phyloP scores from a whole-genome alignment of 2,329 filamentous ascomycete genomes.

The Colletotrichum cereale region DNA sequence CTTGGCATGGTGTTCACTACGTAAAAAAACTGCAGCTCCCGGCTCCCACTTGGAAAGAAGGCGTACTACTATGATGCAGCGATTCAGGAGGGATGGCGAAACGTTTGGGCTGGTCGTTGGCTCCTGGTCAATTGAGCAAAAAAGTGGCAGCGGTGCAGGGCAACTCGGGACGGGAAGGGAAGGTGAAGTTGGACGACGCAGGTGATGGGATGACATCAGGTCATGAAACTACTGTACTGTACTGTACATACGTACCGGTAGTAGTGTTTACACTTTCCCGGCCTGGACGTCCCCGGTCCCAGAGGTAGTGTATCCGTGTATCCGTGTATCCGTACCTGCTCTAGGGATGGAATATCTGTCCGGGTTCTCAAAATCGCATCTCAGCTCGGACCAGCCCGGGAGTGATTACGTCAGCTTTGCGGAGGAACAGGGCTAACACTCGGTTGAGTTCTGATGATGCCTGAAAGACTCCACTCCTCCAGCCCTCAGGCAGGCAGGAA shows the following conservation, averaged over 20 bases:
- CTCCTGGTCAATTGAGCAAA: neutral
- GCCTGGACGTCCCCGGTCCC: neutral
- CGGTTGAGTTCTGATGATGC: neutral
- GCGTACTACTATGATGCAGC: neutral
- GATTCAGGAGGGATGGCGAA: neutral
- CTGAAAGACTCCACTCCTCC: neutral
- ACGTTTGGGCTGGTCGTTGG: neutral
- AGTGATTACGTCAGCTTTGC: neutral
- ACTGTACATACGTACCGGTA: no score
- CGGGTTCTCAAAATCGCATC: slow-evolving; percentile 35
- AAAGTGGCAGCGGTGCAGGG: neutral
- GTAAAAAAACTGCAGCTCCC: neutral
- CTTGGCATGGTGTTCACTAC: no score
- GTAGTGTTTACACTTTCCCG: no score
- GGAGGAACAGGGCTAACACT: neutral
- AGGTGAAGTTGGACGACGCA: neutral
- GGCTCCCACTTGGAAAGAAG: neutral
- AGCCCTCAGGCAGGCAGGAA: slow-evolving; percentile 2
- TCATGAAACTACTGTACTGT: no score
- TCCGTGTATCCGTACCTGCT: no score
- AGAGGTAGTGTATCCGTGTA: no score
- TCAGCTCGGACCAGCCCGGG: neutral
- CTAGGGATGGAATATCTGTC: slow-evolving; percentile 29
- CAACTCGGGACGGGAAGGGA: neutral
- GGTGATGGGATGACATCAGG: slow-evolving; percentile 28